Evolutionary conservation across 1,284 basidiomycete genomes (phyloP).

Genomic region (Ustilago curta): DNA sequence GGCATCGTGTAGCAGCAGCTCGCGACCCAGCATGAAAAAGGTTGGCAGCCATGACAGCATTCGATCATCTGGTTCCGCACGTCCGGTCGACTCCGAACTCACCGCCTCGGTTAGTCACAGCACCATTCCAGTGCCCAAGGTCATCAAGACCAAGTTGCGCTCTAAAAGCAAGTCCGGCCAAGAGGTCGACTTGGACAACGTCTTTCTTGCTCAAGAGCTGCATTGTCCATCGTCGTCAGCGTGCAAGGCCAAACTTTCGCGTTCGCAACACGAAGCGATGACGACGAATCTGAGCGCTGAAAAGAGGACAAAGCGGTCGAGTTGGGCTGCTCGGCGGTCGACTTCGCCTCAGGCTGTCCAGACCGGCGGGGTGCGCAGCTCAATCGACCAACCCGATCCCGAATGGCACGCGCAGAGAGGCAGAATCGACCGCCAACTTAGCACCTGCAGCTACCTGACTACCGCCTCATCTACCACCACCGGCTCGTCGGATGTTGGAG

Average conservation of each 20-base stretch:
- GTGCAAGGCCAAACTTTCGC: slow-evolving; percentile 6
- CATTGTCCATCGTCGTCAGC: slow-evolving; percentile 4
- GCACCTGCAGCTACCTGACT: slow-evolving; percentile 22
- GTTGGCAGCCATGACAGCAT: slow-evolving; percentile 41
- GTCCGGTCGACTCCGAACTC: slow-evolving; percentile 12
- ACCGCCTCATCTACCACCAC: slow-evolving; percentile 14
- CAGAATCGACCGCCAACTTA: slow-evolving; percentile 26
- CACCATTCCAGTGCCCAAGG: slow-evolving; percentile 21
- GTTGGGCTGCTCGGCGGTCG: slow-evolving; percentile 17
- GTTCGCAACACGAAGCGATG: slow-evolving; percentile 13
- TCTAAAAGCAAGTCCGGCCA: slow-evolving; percentile 42
- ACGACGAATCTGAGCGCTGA: slow-evolving; percentile 11
- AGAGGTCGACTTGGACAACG: slow-evolving; percentile 53
- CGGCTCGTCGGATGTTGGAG: slow-evolving; percentile 9
- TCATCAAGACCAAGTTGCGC: slow-evolving; percentile 34
- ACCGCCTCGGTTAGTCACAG: slow-evolving; percentile 6
- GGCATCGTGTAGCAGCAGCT: slow-evolving; percentile 22
- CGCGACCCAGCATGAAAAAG: slow-evolving; percentile 30
- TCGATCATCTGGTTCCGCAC: slow-evolving; percentile 18
- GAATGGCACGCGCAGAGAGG: not conserved
- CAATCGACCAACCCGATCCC: slow-evolving; percentile 4
- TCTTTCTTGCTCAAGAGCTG: slow-evolving; percentile 69
- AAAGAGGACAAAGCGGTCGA: slow-evolving; percentile 10
- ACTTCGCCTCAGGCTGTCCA: slow-evolving; percentile 21
- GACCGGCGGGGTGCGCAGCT: slow-evolving; percentile 4